Conservation (phyloP, 2,329 filamentous ascomycete species). For the Hypoxylon sp. region DNA sequence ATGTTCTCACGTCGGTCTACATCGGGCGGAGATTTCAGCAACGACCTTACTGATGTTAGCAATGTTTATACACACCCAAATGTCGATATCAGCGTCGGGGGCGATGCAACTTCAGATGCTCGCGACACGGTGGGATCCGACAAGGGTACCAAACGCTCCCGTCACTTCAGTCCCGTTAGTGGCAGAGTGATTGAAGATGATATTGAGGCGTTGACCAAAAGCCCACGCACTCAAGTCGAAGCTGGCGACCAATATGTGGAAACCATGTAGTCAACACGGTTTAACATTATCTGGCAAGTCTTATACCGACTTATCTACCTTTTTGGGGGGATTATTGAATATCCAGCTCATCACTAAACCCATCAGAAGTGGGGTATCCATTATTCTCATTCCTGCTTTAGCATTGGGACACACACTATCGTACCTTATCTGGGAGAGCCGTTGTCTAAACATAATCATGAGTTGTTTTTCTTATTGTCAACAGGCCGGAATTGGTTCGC, state of each 20-base stretch:
- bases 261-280: conserved; percentile 25
- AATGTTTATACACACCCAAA: conserved; percentile 36
- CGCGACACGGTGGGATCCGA: conserved; percentile 41
- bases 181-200: conserved; percentile 58
- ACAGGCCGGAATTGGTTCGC: conserved; percentile 23
- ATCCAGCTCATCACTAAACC: conserved; percentile 36
- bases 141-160: conserved; percentile 55
- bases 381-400: conserved; percentile 7
- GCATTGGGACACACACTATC: conserved; percentile 12
- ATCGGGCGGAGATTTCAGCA: conserved; percentile 45
- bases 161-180: conserved; percentile 57
- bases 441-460: no score
- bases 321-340: conserved; percentile 45
- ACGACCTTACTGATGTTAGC: conserved; percentile 43
- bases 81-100: conserved; percentile 28
- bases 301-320: conserved; percentile 13
- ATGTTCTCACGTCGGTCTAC: conserved; percentile 42
- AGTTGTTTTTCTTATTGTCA: conserved; percentile 24
- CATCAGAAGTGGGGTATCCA: conserved; percentile 11
- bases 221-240: conserved; percentile 43
- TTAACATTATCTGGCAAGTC: not conserved
- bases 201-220: conserved; percentile 54
- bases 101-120: conserved; percentile 21
- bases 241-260: conserved; percentile 34
- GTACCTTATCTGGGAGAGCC: conserved; percentile 1